Base-by-base conservation (phyloP, 1,284 basidiomycete species). In the Cutaneotrichosporon daszewskae region DNA sequence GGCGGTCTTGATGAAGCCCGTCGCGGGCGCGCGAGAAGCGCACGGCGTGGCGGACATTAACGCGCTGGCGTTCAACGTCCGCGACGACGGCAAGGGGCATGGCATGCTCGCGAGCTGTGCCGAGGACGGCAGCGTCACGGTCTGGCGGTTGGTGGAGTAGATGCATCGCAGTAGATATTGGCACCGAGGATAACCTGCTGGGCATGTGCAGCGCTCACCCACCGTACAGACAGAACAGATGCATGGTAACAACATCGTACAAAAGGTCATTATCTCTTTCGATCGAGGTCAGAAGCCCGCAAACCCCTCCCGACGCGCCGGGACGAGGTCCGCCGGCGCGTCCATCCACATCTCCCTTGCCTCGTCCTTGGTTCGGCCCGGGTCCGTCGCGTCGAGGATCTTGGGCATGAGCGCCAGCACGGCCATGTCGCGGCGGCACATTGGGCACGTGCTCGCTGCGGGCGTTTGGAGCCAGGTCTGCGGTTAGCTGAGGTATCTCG, bases 11-110 rank as follows among this genome's bases (percentile, higher is more conserved):
- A 5, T 46, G 32, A 10, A 28, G 17, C 59, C 67, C 4, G 45
- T 66, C 12, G 57, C 62, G 20, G 62, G 57, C 8, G 40, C 58
- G 17, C 53, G 60, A 32, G 58, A 63, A n/a, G 60, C 66, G 2
- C 66, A 69, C 55, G 76, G 73, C 9, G 74, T 75, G 4, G 66
- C 69, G 17, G 78, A 80, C 57, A 68, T 79, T 46, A 79, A 80
- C 57, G 68, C 65, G 40, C 67, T 79, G 18, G 58, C 66, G 10
- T 79, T 75, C 75, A 76, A 75, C 51, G 57, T 49, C 18, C 40
- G 68, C 18, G 58, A 59, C 22, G 60, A 58, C 38, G 57, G 51
- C 11, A 55, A 46, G 19, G 54, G 59, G 18, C 42, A 55, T 14
- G 65, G 74, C 5, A 45, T 78, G 49, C 61, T 79, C 20, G 75